Evolutionary conservation across 352 stramenopile genomes (phyloP), one percentile per base, ranked within the genome.

Genomic region (Pythium plurisporium): DNA sequence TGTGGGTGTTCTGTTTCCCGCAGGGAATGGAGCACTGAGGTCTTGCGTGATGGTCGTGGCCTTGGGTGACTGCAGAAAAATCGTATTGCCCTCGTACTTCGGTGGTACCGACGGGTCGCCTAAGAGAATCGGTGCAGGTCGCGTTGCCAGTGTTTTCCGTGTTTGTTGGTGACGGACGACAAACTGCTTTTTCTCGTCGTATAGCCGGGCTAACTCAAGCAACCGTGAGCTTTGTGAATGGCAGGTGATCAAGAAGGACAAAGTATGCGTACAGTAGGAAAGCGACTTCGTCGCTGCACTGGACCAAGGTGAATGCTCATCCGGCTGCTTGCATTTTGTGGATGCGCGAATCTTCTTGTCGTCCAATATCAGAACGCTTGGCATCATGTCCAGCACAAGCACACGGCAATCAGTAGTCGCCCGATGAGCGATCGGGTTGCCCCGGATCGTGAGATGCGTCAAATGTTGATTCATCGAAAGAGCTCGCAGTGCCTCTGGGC

Each of bases 151-250:
- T n/a, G 68, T 73, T 4, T 62, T 51, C 10, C 69, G 64, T 15
- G 53, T 73, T 30, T 82, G 74, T 36, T 81, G 74, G 25, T 78
- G 73, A n/a, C 69, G 70, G 10, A 89, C 80, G 36, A 86, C 57
- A 50, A 87, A 91, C 41, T 87, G 70, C 45, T 91, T 89, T 53
- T 87, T 91, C 45, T 89, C 77, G 31, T 87, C 79, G 26, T 91
- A 91, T n/a, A 91, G 66, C 12, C 79, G 75, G 34, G 77, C 82
- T 91, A 36, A 22, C 8, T 65, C 4, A 19, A 38, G 20, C 8
- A 44, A 52, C 1, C 17, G 34, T 5, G 29, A 37, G 29, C 12
- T 22, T 42, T 22, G 22, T 34, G 42, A 31, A 14, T 5, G 34
- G 3, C 23, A 40, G 6, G 23, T 51, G 26, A 64, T 12, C 11